A percentile compares a stretch with the other conserved stretches of the same genome.
Conservation (phyloP, 192 early-diverging fungal species). For the Entomortierella lignicola region DNA sequence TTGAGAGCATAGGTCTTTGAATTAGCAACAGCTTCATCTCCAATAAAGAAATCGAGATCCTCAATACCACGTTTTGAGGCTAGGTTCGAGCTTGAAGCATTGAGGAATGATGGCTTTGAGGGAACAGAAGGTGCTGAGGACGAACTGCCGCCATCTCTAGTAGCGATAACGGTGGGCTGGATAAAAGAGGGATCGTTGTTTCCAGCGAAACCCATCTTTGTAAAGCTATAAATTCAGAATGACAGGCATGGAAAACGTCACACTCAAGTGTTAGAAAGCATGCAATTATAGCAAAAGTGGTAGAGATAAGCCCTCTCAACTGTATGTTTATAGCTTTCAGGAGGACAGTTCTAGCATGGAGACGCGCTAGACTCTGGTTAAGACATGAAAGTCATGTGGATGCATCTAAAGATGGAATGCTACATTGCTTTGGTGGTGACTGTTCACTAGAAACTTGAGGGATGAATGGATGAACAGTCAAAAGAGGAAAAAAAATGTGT, state of each 20-base stretch:
- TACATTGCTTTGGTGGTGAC: neutral
- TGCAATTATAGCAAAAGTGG: neutral
- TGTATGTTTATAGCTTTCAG: too few species aligned
- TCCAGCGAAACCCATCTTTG: slow-evolving; percentile 98
- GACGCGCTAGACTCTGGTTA: too few species aligned
- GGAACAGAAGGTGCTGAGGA: slow-evolving; percentile 61
- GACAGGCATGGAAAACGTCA: slow-evolving; percentile 17
- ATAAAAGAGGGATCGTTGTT: slow-evolving; percentile 98
- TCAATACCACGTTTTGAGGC: slow-evolving; percentile 97
- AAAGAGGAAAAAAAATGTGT: neutral
- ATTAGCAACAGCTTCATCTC: slow-evolving; percentile 92
- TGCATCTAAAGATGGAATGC: too few species aligned
- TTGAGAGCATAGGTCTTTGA: slow-evolving; percentile 89
- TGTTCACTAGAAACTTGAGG: neutral
- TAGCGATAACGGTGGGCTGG: slow-evolving; percentile 94
- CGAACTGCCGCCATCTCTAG: slow-evolving; percentile 65
- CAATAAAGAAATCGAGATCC: slow-evolving; percentile 97
- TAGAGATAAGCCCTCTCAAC: slow-evolving; percentile 9
- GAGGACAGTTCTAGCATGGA: too few species aligned
- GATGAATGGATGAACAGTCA: neutral
- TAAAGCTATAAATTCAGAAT: slow-evolving; percentile 68
- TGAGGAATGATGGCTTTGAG: slow-evolving; percentile 64
- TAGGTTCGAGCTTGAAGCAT: slow-evolving; percentile 70
- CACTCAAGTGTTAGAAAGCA: neutral
- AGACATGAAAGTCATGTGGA: too few species aligned